phyloP scores from a whole-genome alignment of 805 yeast species.

The Ogataea populi-albae region DNA sequence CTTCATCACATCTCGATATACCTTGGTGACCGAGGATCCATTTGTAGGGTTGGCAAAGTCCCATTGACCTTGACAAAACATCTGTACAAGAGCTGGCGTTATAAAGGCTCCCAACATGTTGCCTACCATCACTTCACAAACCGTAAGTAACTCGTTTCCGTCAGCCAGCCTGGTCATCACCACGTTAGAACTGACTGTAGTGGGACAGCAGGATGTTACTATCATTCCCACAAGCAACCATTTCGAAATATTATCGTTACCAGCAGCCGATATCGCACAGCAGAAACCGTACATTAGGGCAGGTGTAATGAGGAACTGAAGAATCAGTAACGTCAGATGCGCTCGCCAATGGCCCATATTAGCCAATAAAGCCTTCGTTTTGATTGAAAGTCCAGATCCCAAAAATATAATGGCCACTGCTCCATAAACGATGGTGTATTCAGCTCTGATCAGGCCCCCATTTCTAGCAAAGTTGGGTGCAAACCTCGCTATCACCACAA shows the following conservation, averaged over 20 bases:
- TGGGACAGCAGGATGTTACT: conserved; percentile 84
- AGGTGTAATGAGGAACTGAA: conserved; percentile 60
- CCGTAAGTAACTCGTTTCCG: conserved; percentile 71
- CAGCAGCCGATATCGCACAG: conserved; percentile 58
- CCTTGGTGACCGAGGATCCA: conserved; percentile 48
- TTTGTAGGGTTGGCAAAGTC: conserved; percentile 77
- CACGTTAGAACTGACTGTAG: conserved; percentile 88
- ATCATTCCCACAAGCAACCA: conserved; percentile 82
- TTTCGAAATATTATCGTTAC: conserved; percentile 56
- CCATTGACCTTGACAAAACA: conserved; percentile 62
- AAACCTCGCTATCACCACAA: conserved; percentile 70
- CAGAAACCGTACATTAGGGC: conserved; percentile 64
- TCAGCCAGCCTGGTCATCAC: conserved; percentile 87
- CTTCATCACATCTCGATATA: conserved; percentile 78
- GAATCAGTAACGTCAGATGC: conserved; percentile 63
- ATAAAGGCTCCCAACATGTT: conserved; percentile 82
- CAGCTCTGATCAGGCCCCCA: conserved; percentile 72
- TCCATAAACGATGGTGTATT: conserved; percentile 77
- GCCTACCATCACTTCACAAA: conserved; percentile 84
- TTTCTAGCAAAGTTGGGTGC: conserved; percentile 82
- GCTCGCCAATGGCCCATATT: conserved; percentile 80
- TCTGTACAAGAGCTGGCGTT: conserved; percentile 79
- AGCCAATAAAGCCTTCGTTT: conserved; percentile 55
- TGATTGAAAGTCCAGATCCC: conserved; percentile 77
- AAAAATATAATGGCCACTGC: conserved; percentile 86